Base-by-base conservation (phyloP, 2,329 filamentous ascomycete genomes). In the Fusarium gaditjirri region DNA sequence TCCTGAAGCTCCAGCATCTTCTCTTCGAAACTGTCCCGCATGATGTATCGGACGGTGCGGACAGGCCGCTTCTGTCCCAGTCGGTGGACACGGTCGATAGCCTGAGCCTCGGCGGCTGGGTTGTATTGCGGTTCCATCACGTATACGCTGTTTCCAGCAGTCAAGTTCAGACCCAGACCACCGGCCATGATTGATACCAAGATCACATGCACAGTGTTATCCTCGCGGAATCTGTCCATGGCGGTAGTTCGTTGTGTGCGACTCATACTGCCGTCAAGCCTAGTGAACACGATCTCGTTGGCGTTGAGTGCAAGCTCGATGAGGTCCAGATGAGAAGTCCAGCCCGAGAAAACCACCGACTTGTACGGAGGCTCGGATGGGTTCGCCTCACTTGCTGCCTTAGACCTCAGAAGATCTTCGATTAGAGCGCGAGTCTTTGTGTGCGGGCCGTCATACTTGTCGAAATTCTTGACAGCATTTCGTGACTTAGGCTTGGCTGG, bases 51-150 rank as follows among this genome's bases (percentile, higher is more conserved):
- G 41, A 93, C 91, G 4, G 94, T 97, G n/a, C 89, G 88, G 1
- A 99, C 96, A 17, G 91, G 89, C n/a, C 96, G 88, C 76, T 90
- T 96, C 84, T 99, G 96, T 1, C 96, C 95, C 4, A 98, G 85
- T 23, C 95, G 91, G 80, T 97, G 95, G 10, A 99, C 94, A 35
- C 96, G 93, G 80, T 98, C 96, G 12, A 98, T 88, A 4, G 96
- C 96, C 82, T 99, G 96, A 9, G 94, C 93, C 81, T 99, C 95
- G 0, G 95, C 94, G 0, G 94, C 95, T 0, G 96, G 96, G 78
- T 99, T 99, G 84, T 95, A 99, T 79, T 98, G 95, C 9, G 96
- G 96, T 80, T 99, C 96, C 95, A 99, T 98, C 76, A 98, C 93
- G 80, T 96, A 98, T 19, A 97, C 95, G 61, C 89, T 92, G 79